Base-by-base conservation (phyloP, 257 asterid species). In the Plantago elongata region DNA sequence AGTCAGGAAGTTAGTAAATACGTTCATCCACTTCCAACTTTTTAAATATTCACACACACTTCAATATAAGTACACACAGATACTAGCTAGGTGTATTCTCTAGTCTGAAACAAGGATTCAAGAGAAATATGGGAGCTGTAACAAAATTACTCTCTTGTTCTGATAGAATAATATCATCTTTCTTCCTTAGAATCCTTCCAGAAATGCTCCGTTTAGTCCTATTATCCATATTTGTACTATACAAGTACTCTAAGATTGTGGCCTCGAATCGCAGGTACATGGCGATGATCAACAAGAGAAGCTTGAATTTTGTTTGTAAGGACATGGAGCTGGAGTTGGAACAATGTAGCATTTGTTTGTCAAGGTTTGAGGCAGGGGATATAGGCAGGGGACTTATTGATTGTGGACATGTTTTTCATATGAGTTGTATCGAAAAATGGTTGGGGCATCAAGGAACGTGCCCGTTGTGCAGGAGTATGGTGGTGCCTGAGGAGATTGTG, bases 301-400 rank as follows among this genome's bases (percentile, higher is more conserved):
- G 83, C 74, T 57, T 30, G 8, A 66, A 40, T 38, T 84, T 84
- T 10, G 45, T 51, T 5, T 78, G 72, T 45, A 43, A 45, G 43
- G 15, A 18, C 18, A 6, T 9, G 16, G 40, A 16, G 55, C 54
- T 10, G 15, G 74, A 70, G 37, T 9, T 48, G 22, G 38, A 3
- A 9, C 82, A 79, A 14, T 86, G 95, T 67, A 60, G 78, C 14
- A 80, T 84, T 10, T 83, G 95, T 17, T 57, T 86, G 42, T 74
- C 77, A 27, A 78, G 76, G 4, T 72, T 68, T 29, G 75, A 18
- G 7, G 82, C 59, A 7, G 83, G 81, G 11, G 91, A 81, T 13
- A 77, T 60, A 44, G 76, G 78, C n/a, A 77, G 77, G 45, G 63
- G 59, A 42, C 43, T 86, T 13, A 60, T 45, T 9, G 65, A 64